A percentile compares a stretch with the other conserved stretches of the same genome.
These are phyloP conservation scores for Xylaria flabelliformis DNA, from an alignment of 495 filamentous ascomycete species.

Conservation along the genomic window DNA sequence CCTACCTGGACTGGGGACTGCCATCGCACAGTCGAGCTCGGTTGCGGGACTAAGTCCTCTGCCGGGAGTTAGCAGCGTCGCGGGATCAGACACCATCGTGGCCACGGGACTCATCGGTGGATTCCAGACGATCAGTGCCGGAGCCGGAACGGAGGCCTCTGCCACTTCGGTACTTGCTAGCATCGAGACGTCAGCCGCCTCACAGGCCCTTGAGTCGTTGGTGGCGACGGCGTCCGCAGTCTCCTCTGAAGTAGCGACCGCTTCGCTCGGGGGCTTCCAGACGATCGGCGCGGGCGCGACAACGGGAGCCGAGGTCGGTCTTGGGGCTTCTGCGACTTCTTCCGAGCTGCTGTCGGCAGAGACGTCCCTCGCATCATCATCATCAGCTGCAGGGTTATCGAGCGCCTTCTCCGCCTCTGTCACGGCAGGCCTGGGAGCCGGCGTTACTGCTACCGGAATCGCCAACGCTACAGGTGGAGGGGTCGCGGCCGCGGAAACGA, in stretches of 20 bases:
- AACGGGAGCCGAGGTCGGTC: background rate
- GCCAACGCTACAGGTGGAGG: background rate
- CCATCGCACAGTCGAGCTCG: slow-evolving; percentile 24
- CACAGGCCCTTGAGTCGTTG: background rate
- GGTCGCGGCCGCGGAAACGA: background rate
- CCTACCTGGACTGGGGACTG: slow-evolving; percentile 2
- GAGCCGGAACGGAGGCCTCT: background rate
- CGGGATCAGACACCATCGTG: background rate
- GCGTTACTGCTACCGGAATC: background rate
- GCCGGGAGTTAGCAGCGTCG: slow-evolving; percentile 2
- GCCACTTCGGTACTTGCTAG: background rate
- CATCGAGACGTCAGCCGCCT: background rate
- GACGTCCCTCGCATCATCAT: slow-evolving; percentile 22
- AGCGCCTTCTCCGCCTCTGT: slow-evolving; percentile 22
- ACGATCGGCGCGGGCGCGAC: slow-evolving; percentile 5
- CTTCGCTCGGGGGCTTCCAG: slow-evolving; percentile 9
- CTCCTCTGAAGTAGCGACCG: background rate
- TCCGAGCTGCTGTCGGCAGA: slow-evolving; percentile 18
- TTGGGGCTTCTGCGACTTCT: slow-evolving; percentile 12
- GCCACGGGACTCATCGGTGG: slow-evolving; percentile 22
- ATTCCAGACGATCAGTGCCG: slow-evolving; percentile 23
- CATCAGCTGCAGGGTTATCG: slow-evolving; percentile 8
- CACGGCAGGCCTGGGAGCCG: background rate
- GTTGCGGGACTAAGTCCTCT: slow-evolving; percentile 26
- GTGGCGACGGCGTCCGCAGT: background rate